Evolutionary conservation across 345 rosid species (phyloP), one percentile per base, ranked within the genome.

Genomic region (Melaleuca quinquenervia): DNA sequence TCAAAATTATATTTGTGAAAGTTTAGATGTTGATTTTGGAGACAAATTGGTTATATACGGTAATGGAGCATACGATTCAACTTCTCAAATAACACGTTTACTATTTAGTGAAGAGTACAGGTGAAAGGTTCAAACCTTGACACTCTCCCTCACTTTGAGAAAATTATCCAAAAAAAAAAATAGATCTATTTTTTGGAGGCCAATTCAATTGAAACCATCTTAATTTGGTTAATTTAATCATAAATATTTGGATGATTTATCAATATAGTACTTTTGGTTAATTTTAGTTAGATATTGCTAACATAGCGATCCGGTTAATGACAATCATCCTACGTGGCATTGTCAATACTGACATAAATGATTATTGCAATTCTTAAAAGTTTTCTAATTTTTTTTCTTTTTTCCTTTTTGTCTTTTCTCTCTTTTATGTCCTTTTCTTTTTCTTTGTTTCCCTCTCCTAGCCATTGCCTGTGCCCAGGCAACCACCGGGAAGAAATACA

Each of bases 261-360:
- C 3, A 58, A 58, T 58, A 3, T 6, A n/a, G 3, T 58, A 15
- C 7, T n/a, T 58, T 1, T 1, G 1, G 14, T 8, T 58, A n/a
- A n/a, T n/a, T 13, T 58, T 58, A 1, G 0, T 5, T 13, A 11
- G 13, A n/a, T 58, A 12, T 58, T n/a, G 3, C 32, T 58, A 1
- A 12, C 1, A 3, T 12, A 58, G 16, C 3, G 14, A 8, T 58
- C 7, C 2, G 12, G 8, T 58, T 3, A n/a, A n/a, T 12, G 8
- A 2, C 3, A 2, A 7, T 3, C 7, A 58, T 58, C 8, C 15
- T n/a, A 58, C 2, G 3, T 18, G 6, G 6, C 11, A 58, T 3
- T 2, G 3, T 11, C 1, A 0, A 15, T 2, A 3, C 2, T 2
- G 8, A n/a, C 0, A 1, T 11, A 15, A 16, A 6, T 3, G 15